Evolutionary conservation across 2,329 filamentous ascomycete genomes (phyloP), one percentile per base, ranked within the genome.

Genomic region (Corniculantispora saksenae): DNA sequence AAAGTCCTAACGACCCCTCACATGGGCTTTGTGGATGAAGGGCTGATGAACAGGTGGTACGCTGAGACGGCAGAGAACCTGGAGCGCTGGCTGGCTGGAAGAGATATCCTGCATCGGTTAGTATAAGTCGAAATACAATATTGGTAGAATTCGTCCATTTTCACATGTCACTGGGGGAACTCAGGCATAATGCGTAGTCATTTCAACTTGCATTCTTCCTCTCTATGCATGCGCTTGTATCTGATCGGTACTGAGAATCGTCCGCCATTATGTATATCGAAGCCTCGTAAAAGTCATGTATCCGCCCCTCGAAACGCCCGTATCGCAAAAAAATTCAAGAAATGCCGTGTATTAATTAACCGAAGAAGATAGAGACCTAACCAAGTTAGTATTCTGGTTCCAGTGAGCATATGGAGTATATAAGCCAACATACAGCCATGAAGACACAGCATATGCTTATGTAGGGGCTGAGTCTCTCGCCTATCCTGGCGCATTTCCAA

Each of bases 401-500:
- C 6, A 48, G 8, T 9, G 17, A 25, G 45, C 2, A 12, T n/a
- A 23, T 2, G 7, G 12, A 19, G 15, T 10, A 9, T 3, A 5
- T 10, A 32, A 29, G 7, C 35, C 32, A 62, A 77, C 84, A 67
- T 78, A 97, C 95, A 70, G 95, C 95, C 94, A 99, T 98, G 72
- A 93, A 79, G 38, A 97, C 84, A 77, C 94, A 98, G 77, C 93
- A 96, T 76, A 98, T 82, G 81, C 93, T 96, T 72, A 99, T 92
- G 78, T 98, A 98, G 50, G 95, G 95, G 76, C 93, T 97, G 70
- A 99, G 77, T 69, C 95, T 83, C 82, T 99, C 95, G 45, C 95
- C 95, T 75, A 99, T 89, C 69, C 95, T 85, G 29, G 95, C 95
- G 69, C 89, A 93, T 80, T 98, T 97, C 95, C 95, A 99, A 76